Percentiles rank a stretch among this genome's conserved stretches.
These are phyloP conservation scores for Wallacemonas collosoma DNA, from an alignment of 208 protist species.

Conservation along the genomic window DNA sequence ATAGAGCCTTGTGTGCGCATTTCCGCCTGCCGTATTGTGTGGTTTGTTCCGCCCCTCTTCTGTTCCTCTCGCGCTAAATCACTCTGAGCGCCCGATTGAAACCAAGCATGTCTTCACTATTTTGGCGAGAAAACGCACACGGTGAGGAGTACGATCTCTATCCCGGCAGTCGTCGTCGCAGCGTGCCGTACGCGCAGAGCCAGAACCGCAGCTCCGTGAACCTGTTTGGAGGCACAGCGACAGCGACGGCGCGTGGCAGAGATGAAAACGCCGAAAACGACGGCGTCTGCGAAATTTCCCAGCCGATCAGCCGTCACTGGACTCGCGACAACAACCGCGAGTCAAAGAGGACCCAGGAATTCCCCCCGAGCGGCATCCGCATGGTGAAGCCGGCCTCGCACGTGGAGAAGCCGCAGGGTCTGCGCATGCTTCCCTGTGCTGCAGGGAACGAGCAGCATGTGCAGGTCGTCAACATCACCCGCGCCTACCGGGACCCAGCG, in stretches of 20 bases:
- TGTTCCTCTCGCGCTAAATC: too few species aligned
- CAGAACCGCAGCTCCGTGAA: slow-evolving; percentile 35
- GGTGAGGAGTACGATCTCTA: slow-evolving; percentile 18
- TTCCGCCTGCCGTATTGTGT: too few species aligned
- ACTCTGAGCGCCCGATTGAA: too few species aligned
- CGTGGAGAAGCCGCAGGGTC: slow-evolving; percentile 56
- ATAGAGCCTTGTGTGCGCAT: too few species aligned
- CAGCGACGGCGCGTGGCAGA: background rate
- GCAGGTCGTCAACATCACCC: slow-evolving; percentile 80
- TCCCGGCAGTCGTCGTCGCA: slow-evolving; percentile 7
- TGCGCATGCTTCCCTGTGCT: slow-evolving; percentile 43
- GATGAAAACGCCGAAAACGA: background rate
- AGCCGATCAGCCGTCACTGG: slow-evolving; percentile 6
- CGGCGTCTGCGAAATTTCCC: background rate
- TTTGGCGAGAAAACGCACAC: slow-evolving; percentile 8
- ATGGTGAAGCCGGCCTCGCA: slow-evolving; percentile 34
- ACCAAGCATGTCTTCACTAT: slow-evolving; percentile 1
- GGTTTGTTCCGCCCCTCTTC: too few species aligned
- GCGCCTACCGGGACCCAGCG: slow-evolving; percentile 65
- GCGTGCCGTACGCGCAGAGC: slow-evolving; percentile 10
- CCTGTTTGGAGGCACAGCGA: slow-evolving; percentile 25
- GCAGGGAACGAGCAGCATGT: slow-evolving; percentile 54
- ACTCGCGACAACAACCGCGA: slow-evolving; percentile 42
- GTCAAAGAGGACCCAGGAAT: slow-evolving; percentile 65
- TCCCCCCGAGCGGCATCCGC: slow-evolving; percentile 46